A percentile compares a stretch with the other conserved stretches of the same genome.
phyloP scores from a whole-genome alignment of 208 protist species.

The Crithidia bombi region DNA sequence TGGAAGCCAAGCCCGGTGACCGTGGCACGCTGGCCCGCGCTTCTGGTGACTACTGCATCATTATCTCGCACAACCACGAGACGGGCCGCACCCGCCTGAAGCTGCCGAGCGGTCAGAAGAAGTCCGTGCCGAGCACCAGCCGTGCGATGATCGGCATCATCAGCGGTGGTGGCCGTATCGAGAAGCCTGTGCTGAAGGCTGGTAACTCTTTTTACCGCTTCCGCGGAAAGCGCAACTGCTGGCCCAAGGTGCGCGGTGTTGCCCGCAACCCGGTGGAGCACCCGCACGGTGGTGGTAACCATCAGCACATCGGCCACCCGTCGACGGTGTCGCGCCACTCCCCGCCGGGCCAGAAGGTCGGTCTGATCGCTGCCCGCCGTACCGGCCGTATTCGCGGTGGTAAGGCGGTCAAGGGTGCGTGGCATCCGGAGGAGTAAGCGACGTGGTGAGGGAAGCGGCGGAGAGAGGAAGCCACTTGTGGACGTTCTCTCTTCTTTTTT shows the following conservation, averaged over 20 bases:
- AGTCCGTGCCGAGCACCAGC: slow-evolving; percentile 92
- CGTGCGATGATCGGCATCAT: slow-evolving; percentile 99
- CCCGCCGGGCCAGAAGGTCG: slow-evolving; percentile 98
- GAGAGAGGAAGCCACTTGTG: slow-evolving; percentile 92
- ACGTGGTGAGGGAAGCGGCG: too few relatives aligned
- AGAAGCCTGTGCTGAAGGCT: slow-evolving; percentile 99
- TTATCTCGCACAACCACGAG: slow-evolving; percentile 98
- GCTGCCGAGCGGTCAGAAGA: slow-evolving; percentile 99
- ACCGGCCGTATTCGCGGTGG: slow-evolving; percentile 96
- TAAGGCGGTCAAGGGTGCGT: slow-evolving; percentile 87
- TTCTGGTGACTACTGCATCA: slow-evolving; percentile 97
- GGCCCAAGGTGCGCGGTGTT: slow-evolving; percentile 99
- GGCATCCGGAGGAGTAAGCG: slow-evolving; percentile 88
- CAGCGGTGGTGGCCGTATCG: slow-evolving; percentile 98
- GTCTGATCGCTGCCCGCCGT: slow-evolving; percentile 99
- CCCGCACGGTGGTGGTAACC: slow-evolving; percentile 99
- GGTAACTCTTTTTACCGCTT: slow-evolving; percentile 98
- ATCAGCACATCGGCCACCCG: slow-evolving; percentile 99
- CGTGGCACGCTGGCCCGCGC: slow-evolving; percentile 95
- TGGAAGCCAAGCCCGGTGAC: slow-evolving; percentile 97
- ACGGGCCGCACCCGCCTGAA: slow-evolving; percentile 97
- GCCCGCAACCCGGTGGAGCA: slow-evolving; percentile 99
- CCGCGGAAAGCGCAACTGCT: slow-evolving; percentile 98
- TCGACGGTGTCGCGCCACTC: slow-evolving; percentile 92
- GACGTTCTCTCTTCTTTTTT: slow-evolving; percentile 17